phyloP scores from a whole-genome alignment of 1,284 basidiomycete species.

The Ganoderma sinense region DNA sequence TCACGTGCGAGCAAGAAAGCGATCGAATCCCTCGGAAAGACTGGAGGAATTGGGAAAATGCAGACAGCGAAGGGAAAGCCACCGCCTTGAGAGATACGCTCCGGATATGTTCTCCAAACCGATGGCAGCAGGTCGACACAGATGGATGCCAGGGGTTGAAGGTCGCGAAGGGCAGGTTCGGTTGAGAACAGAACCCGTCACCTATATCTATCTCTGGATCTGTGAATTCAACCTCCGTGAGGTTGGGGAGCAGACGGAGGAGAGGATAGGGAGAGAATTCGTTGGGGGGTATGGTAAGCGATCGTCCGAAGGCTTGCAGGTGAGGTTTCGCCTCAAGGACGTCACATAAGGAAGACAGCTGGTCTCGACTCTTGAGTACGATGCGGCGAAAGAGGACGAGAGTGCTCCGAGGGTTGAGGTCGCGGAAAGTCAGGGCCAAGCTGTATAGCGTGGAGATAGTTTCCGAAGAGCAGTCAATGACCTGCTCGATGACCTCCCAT shows the following conservation, averaged over 20 bases:
- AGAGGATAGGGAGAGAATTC: neutral
- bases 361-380: neutral
- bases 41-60: neutral
- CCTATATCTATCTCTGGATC: no score
- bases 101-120: neutral
- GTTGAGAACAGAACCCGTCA: no score
- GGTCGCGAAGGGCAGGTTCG: no score
- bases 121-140: neutral
- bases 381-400: neutral
- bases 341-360: neutral
- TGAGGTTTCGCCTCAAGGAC: neutral
- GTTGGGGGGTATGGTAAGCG: neutral
- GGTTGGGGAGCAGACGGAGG: neutral
- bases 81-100: neutral
- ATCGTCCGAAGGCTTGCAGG: neutral
- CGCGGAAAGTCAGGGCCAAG: neutral
- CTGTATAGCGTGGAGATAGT: neutral
- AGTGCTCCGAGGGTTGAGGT: neutral
- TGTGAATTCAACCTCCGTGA: neutral
- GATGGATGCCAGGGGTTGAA: neutral
- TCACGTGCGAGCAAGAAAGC: neutral
- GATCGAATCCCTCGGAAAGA: neutral
- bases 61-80: neutral
- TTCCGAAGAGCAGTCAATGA: neutral
- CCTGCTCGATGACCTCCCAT: slow-evolving; percentile 1